phyloP scores from a whole-genome alignment of 2,329 filamentous ascomycete genomes.

The Monosporascus ibericus region DNA sequence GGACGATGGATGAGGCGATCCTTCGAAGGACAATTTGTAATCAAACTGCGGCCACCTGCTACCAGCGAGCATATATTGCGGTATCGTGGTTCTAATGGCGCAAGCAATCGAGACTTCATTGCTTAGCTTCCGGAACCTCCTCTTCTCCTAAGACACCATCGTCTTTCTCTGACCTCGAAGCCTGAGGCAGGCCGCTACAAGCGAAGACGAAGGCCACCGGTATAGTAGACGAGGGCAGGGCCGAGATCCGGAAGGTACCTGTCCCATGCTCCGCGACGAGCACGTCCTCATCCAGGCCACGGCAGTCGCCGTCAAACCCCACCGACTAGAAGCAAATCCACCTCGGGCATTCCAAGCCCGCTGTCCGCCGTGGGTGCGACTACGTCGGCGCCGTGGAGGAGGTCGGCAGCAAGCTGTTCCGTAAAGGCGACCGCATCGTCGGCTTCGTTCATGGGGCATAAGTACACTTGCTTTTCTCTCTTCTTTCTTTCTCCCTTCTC shows the following conservation, averaged over 20 bases:
- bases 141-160: too few relatives aligned
- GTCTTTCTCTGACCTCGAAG: too few relatives aligned
- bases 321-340: conserved; percentile 29
- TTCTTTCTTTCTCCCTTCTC: neutral
- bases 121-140: too few relatives aligned
- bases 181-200: too few relatives aligned
- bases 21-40: too few relatives aligned
- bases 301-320: conserved; percentile 31
- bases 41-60: too few relatives aligned
- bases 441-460: conserved; percentile 33
- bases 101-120: too few relatives aligned
- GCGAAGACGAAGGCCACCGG: conserved; percentile 13
- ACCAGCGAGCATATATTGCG: too few relatives aligned
- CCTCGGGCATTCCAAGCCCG: conserved; percentile 3
- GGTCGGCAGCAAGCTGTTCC: conserved; percentile 35
- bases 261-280: conserved; percentile 15
- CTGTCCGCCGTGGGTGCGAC: conserved; percentile 34
- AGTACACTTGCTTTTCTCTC: neutral
- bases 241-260: conserved; percentile 17
- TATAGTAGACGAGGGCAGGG: conserved; percentile 11
- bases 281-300: conserved; percentile 26
- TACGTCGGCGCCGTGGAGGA: conserved; percentile 41
- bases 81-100: too few relatives aligned
- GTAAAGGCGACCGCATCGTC: conserved; percentile 41
- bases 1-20: too few relatives aligned